phyloP scores from a whole-genome alignment of 108 stramenopile species.

The Nitzschia sp. region DNA sequence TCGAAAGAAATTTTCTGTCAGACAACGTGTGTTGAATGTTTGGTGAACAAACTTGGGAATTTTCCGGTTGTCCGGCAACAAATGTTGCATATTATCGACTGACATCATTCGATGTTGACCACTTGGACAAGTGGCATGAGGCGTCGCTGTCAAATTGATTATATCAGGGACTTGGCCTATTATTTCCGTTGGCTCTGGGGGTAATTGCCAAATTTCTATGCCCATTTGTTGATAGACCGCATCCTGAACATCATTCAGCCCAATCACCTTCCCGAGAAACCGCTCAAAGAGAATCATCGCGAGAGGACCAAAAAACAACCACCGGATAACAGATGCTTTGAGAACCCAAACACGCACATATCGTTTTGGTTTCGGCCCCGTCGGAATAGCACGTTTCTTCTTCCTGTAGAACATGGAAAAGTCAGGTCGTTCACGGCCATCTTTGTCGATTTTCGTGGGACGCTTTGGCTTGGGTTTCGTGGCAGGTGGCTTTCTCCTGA shows the following conservation, averaged over 20 bases:
- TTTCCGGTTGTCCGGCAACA: neutral
- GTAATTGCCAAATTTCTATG: conserved; percentile 27
- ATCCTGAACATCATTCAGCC: conserved; percentile 25
- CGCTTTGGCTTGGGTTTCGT: too few relatives aligned
- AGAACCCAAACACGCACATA: conserved; percentile 18
- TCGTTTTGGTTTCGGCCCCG: neutral
- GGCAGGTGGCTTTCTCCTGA: too few relatives aligned
- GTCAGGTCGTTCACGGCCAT: neutral
- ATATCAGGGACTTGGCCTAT: conserved; percentile 8
- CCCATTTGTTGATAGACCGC: conserved; percentile 25
- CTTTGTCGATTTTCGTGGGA: too few relatives aligned
- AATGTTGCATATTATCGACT: conserved; percentile 17
- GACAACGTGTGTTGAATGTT: conserved; percentile 18
- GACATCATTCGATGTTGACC: conserved; percentile 27
- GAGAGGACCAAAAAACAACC: conserved; percentile 27
- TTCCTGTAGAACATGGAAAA: too few relatives aligned
- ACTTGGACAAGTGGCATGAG: conserved; percentile 7
- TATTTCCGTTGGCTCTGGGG: neutral
- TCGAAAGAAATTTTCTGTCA: conserved; percentile 13
- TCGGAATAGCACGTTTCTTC: too few relatives aligned
- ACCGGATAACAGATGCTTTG: conserved; percentile 19
- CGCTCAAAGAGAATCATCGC: conserved; percentile 20
- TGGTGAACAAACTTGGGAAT: conserved; percentile 36
- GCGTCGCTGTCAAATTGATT: conserved; percentile 14
- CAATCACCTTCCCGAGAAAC: conserved; percentile 24